phyloP scores from a whole-genome alignment of 257 asterid genomes.

The Solanum paucissectum region DNA sequence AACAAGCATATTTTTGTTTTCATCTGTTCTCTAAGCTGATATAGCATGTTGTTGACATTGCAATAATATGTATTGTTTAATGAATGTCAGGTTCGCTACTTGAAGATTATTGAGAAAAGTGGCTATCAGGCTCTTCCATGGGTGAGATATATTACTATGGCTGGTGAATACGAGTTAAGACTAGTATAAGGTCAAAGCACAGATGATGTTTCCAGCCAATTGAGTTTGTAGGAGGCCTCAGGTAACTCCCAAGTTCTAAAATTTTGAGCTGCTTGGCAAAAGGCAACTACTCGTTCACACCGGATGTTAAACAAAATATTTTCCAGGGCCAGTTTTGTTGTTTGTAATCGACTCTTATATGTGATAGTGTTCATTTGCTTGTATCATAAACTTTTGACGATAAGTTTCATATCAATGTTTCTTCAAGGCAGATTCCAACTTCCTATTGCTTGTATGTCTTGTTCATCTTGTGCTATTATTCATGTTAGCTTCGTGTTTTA shows the following conservation, averaged over 20 bases:
- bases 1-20: not conserved
- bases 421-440: not conserved
- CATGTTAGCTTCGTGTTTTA: not conserved
- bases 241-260: not conserved
- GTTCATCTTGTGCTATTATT: not conserved
- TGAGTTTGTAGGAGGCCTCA: not conserved
- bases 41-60: not conserved
- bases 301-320: not conserved
- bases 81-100: conserved; percentile 53
- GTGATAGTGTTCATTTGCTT: not conserved
- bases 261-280: not conserved
- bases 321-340: not conserved
- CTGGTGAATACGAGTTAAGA: conserved; percentile 82
- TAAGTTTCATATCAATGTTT: not conserved
- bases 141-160: conserved; percentile 90
- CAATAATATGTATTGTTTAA: not conserved
- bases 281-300: not conserved
- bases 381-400: not conserved
- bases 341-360: not conserved
- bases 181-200: conserved; percentile 22
- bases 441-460: not conserved
- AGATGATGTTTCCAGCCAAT: not conserved
- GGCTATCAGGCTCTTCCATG: conserved; percentile 89
- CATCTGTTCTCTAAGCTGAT: not conserved
- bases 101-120: conserved; percentile 85